Evolutionary conservation across 2,329 filamentous ascomycete species (phyloP), one percentile per base, ranked within the genome.

Genomic region (Akanthomyces lecanii): DNA sequence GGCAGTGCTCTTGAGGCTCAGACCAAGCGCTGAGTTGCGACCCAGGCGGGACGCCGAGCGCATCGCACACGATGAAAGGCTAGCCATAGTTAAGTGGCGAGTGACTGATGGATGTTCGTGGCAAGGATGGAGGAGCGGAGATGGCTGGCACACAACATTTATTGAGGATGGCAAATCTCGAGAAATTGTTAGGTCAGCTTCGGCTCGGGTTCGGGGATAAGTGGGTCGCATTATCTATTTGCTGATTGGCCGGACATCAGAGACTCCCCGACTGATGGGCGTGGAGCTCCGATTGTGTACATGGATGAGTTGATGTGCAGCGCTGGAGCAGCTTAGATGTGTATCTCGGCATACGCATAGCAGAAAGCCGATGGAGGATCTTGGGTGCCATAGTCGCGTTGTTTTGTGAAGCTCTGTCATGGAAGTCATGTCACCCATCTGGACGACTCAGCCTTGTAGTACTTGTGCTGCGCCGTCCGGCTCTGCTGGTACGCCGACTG

Each of bases 1-100:
- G 69, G 71, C 62, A 70, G 66, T 60, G 73, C 67, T 33, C 64
- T 66, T 69, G 69, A 72, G 66, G 72, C 57, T 61, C 28, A 75
- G 69, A 48, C 77, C 67, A 50, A 79, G 63, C 44, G 77, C 71
- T 53, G 79, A 70, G 71, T 74, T 78, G 58, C 79, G 73, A 70
- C 78, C 77, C 61, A 85, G 79, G 72, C 83, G 82, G 67, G 90
- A 86, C 69, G 89, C 89, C 82, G 92, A 90, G 80, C 90, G 88
- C 77, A 91, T 80, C 70, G 87, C 85, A 72, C 83, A 82, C 65
- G 89, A 87, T 76, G 88, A 83, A 74, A 87, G 76, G 73, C 80
- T 85, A 69, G 85, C 82, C 88, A 90, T 90, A 70, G 58, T 66
- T 67, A 64, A 60, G 65, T 58, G 66, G 64, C 60, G 57, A 67